phyloP scores from a whole-genome alignment of 1,139 yeast species.

The Suhomyces wounanorum region DNA sequence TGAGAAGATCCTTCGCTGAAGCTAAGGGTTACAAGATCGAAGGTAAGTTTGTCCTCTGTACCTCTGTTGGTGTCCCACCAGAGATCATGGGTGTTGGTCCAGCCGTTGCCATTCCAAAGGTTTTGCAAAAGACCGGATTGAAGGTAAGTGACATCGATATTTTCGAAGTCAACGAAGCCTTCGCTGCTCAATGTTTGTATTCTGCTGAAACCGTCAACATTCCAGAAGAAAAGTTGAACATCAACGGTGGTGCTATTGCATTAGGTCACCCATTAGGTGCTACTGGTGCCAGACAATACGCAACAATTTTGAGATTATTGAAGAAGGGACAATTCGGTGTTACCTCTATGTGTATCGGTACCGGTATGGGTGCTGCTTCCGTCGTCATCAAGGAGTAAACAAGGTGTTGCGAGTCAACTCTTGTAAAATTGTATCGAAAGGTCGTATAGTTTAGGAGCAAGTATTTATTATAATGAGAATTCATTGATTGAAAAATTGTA shows the following conservation, averaged over 20 bases:
- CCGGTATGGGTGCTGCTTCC: slow-evolving; percentile 98
- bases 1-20: slow-evolving; percentile 87
- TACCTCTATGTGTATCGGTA: slow-evolving; percentile 95
- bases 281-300: slow-evolving; percentile 94
- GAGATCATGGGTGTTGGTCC: slow-evolving; percentile 98
- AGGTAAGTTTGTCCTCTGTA: slow-evolving; percentile 77
- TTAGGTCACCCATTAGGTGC: slow-evolving; percentile 95
- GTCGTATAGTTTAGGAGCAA: background rate
- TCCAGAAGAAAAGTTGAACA: slow-evolving; percentile 74
- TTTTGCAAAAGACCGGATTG: slow-evolving; percentile 66
- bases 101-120: slow-evolving; percentile 86
- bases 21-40: slow-evolving; percentile 62
- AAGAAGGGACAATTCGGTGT: slow-evolving; percentile 82
- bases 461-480: slow-evolving; percentile 7
- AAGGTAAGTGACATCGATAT: slow-evolving; percentile 66
- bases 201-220: slow-evolving; percentile 68
- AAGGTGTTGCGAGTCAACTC: slow-evolving; percentile 6
- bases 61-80: slow-evolving; percentile 90
- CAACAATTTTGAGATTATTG: slow-evolving; percentile 82
- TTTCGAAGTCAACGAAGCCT: slow-evolving; percentile 92
- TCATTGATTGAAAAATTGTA: slow-evolving; percentile 1
- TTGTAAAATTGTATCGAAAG: slow-evolving; percentile 2
- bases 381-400: slow-evolving; percentile 68
- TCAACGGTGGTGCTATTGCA: slow-evolving; percentile 95
- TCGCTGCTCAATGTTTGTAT: slow-evolving; percentile 90